Base-by-base conservation (phyloP, 2,329 filamentous ascomycete species). In the Ceratocystis papillata region DNA sequence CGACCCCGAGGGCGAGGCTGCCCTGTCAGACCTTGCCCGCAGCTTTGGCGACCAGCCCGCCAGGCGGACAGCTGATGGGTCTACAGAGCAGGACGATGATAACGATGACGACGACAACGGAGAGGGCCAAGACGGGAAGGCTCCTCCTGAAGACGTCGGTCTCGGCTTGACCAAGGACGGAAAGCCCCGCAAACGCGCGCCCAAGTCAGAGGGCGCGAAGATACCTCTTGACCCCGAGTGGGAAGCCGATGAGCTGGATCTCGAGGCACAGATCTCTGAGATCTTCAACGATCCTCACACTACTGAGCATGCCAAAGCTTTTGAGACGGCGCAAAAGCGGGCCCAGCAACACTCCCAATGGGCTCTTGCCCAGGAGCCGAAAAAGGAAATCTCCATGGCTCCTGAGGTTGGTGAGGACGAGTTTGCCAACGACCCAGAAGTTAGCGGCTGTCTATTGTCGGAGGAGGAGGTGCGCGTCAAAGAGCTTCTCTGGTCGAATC, bases 401-500 rank as follows among this genome's bases (percentile, higher is more conserved):
- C 80, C 82, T 5, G 84, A 88, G 64, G 87, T 95, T 22, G 84
- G 82, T 63, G 88, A 89, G 67, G 83, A 88, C 67, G 92, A 96
- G 72, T 96, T 97, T 72, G 89, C 87, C 46, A 86, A 95, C 71
- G 94, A 99, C 69, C 87, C 86, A 0, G 94, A 99, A 74, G 90
- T 99, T 4, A 78, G 82, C 67, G 88, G 88, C 71, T 96, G 92
- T 72, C 76, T 91, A 45, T 80, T 97, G 4, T 83, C 81, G 0
- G 82, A 86, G 0, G 83, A 84, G 2, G 92, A 97, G 76, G 83
- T 87, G 1, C 83, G 83, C 44, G 84, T 91, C 72, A 97, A 96
- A 74, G 92, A 96, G 74, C 85, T 86, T 68, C 89, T 97, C 64
- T 99, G 94, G 94, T 86, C 96, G 55, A 92, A 93, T 68, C 87